Percentiles rank a stretch among this genome's conserved stretches.
Evolutionary conservation across 148 eudicot species (phyloP).

Genomic region (Rhododendron kiyosumense): DNA sequence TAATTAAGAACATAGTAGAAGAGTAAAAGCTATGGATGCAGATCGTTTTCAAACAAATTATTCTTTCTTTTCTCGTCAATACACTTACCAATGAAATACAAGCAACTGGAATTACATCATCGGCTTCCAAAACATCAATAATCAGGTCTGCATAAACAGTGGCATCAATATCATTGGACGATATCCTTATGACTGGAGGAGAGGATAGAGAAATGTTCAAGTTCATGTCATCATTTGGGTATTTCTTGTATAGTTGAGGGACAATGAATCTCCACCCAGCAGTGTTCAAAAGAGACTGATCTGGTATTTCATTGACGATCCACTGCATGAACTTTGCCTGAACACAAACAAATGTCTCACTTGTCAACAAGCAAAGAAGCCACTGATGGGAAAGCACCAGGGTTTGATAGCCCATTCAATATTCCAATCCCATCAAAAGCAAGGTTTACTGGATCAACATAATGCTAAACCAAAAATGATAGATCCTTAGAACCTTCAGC

Average conservation of each 20-base stretch:
- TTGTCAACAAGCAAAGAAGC: neutral
- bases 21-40: neutral
- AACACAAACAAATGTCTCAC: neutral
- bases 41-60: neutral
- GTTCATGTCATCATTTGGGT: conserved; percentile 70
- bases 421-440: neutral
- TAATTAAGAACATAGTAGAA: neutral
- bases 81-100: conserved; percentile 68
- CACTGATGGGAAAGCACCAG: neutral
- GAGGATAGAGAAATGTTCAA: conserved; percentile 57
- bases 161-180: conserved; percentile 38
- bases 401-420: no score
- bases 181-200: conserved; percentile 46
- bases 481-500: neutral
- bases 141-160: conserved; percentile 48
- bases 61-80: neutral
- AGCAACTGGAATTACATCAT: conserved; percentile 51
- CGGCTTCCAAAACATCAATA: conserved; percentile 50
- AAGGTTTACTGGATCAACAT: neutral
- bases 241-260: conserved; percentile 70
- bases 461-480: neutral
- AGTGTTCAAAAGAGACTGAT: conserved; percentile 71
- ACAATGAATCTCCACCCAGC: conserved; percentile 79
- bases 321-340: conserved; percentile 69
- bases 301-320: conserved; percentile 66